Evolutionary conservation across 192 early-diverging fungal genomes (phyloP).

Genomic region (Umbelopsis vinacea): DNA sequence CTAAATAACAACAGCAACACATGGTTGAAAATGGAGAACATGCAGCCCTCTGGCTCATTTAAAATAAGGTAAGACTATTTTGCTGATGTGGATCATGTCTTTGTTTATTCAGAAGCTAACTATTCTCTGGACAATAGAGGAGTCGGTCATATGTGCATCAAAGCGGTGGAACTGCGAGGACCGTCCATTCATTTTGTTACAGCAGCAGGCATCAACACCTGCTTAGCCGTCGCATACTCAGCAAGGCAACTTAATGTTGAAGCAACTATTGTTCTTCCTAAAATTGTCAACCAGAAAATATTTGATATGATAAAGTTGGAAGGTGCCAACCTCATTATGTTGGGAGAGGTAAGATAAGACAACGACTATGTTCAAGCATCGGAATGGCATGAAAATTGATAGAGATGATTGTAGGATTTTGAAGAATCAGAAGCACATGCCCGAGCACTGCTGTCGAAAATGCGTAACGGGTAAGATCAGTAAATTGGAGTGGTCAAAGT

Average conservation of each 20-base stretch:
- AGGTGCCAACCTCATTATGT: constrained; percentile 55
- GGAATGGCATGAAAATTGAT: background rate
- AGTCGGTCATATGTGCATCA: constrained; percentile 62
- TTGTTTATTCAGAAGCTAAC: background rate
- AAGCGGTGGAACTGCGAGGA: constrained; percentile 51
- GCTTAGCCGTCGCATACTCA: constrained; percentile 68
- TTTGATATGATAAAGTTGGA: constrained; percentile 63
- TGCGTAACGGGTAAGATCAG: constrained; percentile 49
- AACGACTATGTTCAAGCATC: background rate
- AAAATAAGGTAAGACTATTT: constrained; percentile 63
- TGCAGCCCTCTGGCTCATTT: constrained; percentile 79
- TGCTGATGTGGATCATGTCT: background rate
- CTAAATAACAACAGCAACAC: constrained; percentile 51
- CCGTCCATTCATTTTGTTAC: constrained; percentile 56
- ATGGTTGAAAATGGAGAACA: constrained; percentile 77
- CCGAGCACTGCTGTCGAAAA: constrained; percentile 41
- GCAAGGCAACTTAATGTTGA: constrained; percentile 62
- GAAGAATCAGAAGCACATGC: constrained; percentile 49
- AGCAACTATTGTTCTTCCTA: constrained; percentile 63
- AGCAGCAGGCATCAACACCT: constrained; percentile 67
- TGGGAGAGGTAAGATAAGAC: constrained; percentile 47
- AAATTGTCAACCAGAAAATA: constrained; percentile 46
- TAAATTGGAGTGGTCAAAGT: background rate
- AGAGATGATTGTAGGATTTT: constrained; percentile 38
- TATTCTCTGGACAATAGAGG: constrained; percentile 47